Base-by-base conservation (phyloP, 495 filamentous ascomycete genomes). In the Pseudevernia furfuracea region DNA sequence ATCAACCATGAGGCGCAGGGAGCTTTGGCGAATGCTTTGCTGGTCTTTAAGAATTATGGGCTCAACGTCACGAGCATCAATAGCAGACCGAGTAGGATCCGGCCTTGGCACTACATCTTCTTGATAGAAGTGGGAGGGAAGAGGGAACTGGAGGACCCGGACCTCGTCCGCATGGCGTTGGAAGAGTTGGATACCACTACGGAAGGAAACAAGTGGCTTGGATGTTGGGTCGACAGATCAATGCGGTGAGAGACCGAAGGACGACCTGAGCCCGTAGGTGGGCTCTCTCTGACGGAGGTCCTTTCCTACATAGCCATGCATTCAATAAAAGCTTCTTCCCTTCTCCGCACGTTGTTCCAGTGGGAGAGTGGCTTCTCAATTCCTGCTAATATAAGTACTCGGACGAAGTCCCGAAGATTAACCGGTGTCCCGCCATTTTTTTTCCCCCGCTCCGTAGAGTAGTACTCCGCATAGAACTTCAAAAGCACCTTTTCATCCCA, bases 21-120 rank as follows among this genome's bases (percentile, higher is more conserved):
- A 12, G 87, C 90, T 21, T 78, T 98, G 66, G 91, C 91, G 17
- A 83, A 92, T 69, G 86, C 87, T 25, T 76, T 98, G 62, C 78
- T 85, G 48, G 87, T 90, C 49, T 97, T 98, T 75, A 84, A 87
- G 69, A 74, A 75, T 14, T 78, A 81, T 68, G 78, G 80, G 0
- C 73, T 97, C 53, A 97, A 97, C 72, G 77, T 98, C 43, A 96
- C 93, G 19, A 92, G 88, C 73, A 96, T 97, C 72, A 91, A 88
- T 66, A 89, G 89, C 63, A 76, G 95, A 67, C 94, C 94, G 19
- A 93, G 88, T 69, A 79, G 89, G 66, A 77, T 82, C 52, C 75
- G 76, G 61, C 82, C 87, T 37, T 97, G 96, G 87, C 85, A 93
- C 71, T 98, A 98, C 76, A 82, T 96, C 34, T 97, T 97, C 75